These are phyloP conservation scores for Cicer pinnatifidum DNA, from an alignment of 306 rosid genomes.

Conservation along the genomic window DNA sequence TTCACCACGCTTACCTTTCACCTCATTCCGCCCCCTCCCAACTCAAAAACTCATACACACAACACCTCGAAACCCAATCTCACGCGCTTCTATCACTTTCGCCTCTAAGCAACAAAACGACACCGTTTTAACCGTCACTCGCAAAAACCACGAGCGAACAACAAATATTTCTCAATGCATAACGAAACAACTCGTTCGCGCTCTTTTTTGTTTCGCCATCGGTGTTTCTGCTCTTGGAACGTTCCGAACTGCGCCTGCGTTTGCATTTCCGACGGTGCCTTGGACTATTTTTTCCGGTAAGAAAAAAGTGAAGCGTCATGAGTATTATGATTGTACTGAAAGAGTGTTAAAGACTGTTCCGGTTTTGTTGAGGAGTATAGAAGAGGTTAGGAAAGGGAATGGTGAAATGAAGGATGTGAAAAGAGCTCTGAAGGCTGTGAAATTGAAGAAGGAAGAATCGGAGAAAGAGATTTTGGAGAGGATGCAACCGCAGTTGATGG, in stretches of 20 bases:
- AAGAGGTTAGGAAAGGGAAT: constrained; percentile 63
- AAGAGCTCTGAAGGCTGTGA: constrained; percentile 61
- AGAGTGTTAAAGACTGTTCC: constrained; percentile 62
- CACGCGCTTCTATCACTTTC: constrained; percentile 27
- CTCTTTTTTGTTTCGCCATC: constrained; percentile 65
- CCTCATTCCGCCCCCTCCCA: constrained; percentile 31
- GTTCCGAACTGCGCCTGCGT: constrained; percentile 50
- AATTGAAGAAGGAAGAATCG: constrained; percentile 59
- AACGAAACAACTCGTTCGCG: constrained; percentile 46
- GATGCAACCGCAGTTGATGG: constrained; percentile 56
- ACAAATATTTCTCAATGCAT: constrained; percentile 43
- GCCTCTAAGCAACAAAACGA: constrained; percentile 16
- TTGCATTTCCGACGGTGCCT: constrained; percentile 41
- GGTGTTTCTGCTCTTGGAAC: constrained; percentile 58
- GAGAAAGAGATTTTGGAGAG: constrained; percentile 52
- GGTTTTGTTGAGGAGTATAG: constrained; percentile 54
- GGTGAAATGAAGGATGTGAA: constrained; percentile 51
- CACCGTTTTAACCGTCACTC: not conserved
- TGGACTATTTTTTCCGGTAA: constrained; percentile 2
- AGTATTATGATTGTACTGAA: constrained; percentile 58
- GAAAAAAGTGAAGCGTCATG: constrained; percentile 51
- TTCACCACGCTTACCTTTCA: not conserved
- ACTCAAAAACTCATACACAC: constrained; percentile 37
- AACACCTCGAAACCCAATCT: constrained; percentile 29
- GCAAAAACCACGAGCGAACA: not conserved